Conservation (phyloP, 106 monocot species). For the Platanthera guangdongensis region DNA sequence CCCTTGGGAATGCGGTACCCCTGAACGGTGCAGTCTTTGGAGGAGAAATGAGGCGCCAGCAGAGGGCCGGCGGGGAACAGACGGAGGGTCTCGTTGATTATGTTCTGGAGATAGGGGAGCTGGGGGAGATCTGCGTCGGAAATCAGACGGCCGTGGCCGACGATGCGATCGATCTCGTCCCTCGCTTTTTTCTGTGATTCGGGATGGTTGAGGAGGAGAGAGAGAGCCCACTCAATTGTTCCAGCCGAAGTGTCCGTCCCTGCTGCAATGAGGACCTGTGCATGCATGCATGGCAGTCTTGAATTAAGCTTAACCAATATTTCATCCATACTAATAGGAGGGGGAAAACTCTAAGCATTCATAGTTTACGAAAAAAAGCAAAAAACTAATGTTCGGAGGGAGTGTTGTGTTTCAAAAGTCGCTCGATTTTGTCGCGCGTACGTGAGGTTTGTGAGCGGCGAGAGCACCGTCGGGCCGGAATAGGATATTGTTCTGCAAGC, state of each 20-base stretch:
- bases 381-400: too few relatives aligned
- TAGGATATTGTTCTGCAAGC: too few relatives aligned
- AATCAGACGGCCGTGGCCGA: slow-evolving; percentile 2
- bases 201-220: slow-evolving; percentile 26
- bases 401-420: too few relatives aligned
- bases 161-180: slow-evolving; percentile 13
- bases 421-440: too few relatives aligned
- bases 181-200: slow-evolving; percentile 3
- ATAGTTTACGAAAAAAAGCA: too few relatives aligned
- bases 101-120: slow-evolving; percentile 16
- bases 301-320: too few relatives aligned
- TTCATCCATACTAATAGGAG: too few relatives aligned
- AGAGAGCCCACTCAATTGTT: slow-evolving; percentile 26
- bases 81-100: slow-evolving; percentile 22
- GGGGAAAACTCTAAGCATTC: too few relatives aligned
- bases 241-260: slow-evolving; percentile 20
- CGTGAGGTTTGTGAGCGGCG: too few relatives aligned
- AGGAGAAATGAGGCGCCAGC: slow-evolving; percentile 18
- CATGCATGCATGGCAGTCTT: too few relatives aligned
- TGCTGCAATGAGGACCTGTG: slow-evolving; percentile 10
- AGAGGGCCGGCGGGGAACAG: slow-evolving; percentile 19
- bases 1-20: slow-evolving; percentile 20
- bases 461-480: too few relatives aligned
- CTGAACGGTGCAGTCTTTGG: slow-evolving; percentile 12
- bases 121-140: slow-evolving; percentile 14